Base-by-base conservation (phyloP, 345 rosid genomes). In the Pistacia integerrima region DNA sequence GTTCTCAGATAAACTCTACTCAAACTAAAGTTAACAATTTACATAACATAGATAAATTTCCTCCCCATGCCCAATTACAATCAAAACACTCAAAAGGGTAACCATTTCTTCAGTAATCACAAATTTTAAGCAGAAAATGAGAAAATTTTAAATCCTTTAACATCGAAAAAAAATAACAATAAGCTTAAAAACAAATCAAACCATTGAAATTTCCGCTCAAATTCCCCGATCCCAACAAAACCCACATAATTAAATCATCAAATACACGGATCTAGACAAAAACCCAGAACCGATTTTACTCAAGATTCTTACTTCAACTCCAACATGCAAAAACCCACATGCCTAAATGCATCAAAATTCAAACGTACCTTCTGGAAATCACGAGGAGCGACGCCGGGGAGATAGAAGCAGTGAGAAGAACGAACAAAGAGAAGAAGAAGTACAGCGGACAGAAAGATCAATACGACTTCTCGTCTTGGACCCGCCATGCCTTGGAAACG, bases 311-410 rank as follows among this genome's bases (percentile, higher is more conserved):
- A 11, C 52, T 20, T 51, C 41, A 28, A 52, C 48, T 18, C 16
- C 17, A 56, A 36, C 58, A 48, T 56, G 35, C 55, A 52, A 7
- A 33, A 22, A 0, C 2, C 11, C 14, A 25, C 25, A 11, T 35
- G 35, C 51, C 22, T 12, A 6, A 7, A 51, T 44, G 17, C 16
- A 74, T 16, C 10, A 36, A 16, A 59, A 58, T 74, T 1, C 46
- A 16, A 55, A 58, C 76, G 41, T 64, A 90, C 97, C 89, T 78
- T 84, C 22, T 67, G 49, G 71, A 92, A 92, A 73, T 90, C 94
- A 73, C 81, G 77, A 35, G 97, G 97, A 46, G 97, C 90, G 36
- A 92, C 94, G 3, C 94, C 97, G 25, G 97, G 97, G 69, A 92
- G 93, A 76, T 92, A 92, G 77, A 92, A 92, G 80, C 84, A 83